Base-by-base conservation (phyloP, 306 rosid genomes). In the Vicia sativa region DNA sequence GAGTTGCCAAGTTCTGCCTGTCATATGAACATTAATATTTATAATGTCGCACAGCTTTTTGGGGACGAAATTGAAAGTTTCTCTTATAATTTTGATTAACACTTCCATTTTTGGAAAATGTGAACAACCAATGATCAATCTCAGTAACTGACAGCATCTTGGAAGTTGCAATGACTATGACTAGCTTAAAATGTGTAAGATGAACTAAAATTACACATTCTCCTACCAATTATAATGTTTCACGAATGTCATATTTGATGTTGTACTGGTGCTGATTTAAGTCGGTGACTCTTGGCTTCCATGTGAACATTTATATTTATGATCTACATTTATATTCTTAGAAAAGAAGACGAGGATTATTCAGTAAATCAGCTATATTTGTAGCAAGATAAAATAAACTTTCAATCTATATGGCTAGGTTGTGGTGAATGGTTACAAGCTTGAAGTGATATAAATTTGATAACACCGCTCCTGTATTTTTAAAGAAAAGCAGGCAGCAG, bases 151-250 rank as follows among this genome's bases (percentile, higher is more conserved):
- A 52, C 11, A 37, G 43, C 6, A 38, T 62, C 53, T 68, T 10
- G 12, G 41, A 28, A 28, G 39, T 67, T 57, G 12, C 43, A 58
- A 37, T 37, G 46, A 19, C 73, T 23, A 37, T 37, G 46, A 19
- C 73, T 23, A 19, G 46, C 29, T 55, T 44, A 55, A 8, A 64
- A 64, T 9, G 42, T 14, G 21, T n/a, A 54, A 34, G 34, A 54
- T n/a, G 38, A 73, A 48, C 56, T 26, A 11, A 52, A 7, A 28
- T 18, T 4, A 52, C 13, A 14, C 29, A 29, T 43, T 43, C 28
- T 53, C 42, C 71, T 25, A 55, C 59, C 49, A 34, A 72, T 59
- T 72, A 69, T 60, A 43, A 52, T 43, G 71, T 44, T 74, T 61
- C 37, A 35, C 19, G 29, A 25, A 44, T 26, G 54, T 31, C 18